These are phyloP conservation scores for Pyrenochaeta sp. DNA, from an alignment of 2,329 filamentous ascomycete genomes.

Conservation along the genomic window DNA sequence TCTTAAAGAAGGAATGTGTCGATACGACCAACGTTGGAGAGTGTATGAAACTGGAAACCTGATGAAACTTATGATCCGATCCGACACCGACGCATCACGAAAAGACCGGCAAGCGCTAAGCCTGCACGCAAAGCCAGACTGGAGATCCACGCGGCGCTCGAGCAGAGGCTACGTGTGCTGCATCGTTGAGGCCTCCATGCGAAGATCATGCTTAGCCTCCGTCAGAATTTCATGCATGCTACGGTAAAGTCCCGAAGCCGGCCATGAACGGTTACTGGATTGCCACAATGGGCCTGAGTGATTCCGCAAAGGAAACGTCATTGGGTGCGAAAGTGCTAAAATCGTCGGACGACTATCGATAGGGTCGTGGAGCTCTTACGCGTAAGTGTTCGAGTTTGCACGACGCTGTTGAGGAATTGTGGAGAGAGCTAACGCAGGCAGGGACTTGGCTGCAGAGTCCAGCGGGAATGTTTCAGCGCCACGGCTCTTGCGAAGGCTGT, in stretches of 20 bases:
- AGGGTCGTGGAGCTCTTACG: conserved; percentile 39
- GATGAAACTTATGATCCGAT: conserved; percentile 26
- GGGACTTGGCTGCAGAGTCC: conserved; percentile 19
- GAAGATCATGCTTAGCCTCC: conserved; percentile 20
- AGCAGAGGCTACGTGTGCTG: conserved; percentile 20
- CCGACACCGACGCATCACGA: conserved; percentile 28
- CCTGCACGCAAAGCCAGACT: conserved; percentile 16
- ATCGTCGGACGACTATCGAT: conserved; percentile 26
- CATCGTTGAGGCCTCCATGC: conserved; percentile 16
- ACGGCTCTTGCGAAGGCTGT: conserved; percentile 5
- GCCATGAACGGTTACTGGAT: conserved; percentile 14
- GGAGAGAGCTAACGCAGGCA: conserved; percentile 31
- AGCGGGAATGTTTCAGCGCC: conserved; percentile 32
- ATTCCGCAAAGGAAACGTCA: conserved; percentile 15
- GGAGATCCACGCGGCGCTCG: conserved; percentile 23
- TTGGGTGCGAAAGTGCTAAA: conserved; percentile 27
- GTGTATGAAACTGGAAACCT: conserved; percentile 26
- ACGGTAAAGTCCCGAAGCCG: conserved; percentile 12
- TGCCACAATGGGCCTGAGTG: conserved; percentile 21
- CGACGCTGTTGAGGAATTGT: conserved; percentile 38
- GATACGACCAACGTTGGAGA: conserved; percentile 16
- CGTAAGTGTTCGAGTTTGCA: conserved; percentile 36
- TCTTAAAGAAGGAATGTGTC: conserved; percentile 37
- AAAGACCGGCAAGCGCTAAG: conserved; percentile 27
- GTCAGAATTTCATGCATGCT: background rate